A percentile compares a stretch with the other conserved stretches of the same genome.
Evolutionary conservation across 1,284 basidiomycete genomes (phyloP).

Genomic region (Kwoniella shivajii): DNA sequence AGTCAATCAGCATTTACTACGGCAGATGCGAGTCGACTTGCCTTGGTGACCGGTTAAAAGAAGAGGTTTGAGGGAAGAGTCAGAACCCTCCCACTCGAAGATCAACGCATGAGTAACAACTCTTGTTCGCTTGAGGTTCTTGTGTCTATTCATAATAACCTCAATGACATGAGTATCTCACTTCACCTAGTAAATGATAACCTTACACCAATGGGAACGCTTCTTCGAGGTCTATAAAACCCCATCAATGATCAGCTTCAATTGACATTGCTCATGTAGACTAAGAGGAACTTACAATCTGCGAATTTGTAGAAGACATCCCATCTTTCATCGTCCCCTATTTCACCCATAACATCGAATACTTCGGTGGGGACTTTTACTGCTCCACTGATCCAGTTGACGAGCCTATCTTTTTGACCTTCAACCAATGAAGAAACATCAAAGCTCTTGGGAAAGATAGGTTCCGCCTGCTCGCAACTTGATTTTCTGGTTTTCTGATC

Average conservation of each 20-base stretch:
- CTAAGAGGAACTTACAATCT: constrained; percentile 37
- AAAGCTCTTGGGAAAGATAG: constrained; percentile 26
- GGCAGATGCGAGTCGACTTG: constrained; percentile 19
- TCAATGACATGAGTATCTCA: no score
- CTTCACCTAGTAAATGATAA: not conserved
- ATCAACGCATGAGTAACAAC: constrained; percentile 69
- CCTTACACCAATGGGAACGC: constrained; percentile 50
- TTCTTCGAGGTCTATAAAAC: constrained; percentile 42
- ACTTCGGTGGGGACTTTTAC: constrained; percentile 52
- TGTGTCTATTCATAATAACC: constrained; percentile 56
- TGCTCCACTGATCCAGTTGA: constrained; percentile 42
- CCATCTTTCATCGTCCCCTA: constrained; percentile 53
- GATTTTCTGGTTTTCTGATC: constrained; percentile 4
- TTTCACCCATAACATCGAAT: constrained; percentile 52
- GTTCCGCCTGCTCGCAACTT: constrained; percentile 31
- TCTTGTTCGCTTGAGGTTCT: constrained; percentile 59
- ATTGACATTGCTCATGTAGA: not conserved
- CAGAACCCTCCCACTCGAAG: constrained; percentile 65
- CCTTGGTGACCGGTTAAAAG: constrained; percentile 70
- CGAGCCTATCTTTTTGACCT: constrained; percentile 37
- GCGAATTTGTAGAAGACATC: constrained; percentile 51
- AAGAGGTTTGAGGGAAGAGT: constrained; percentile 64
- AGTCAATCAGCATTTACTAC: not conserved
- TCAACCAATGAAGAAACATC: constrained; percentile 26
- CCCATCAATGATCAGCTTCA: not conserved